These are phyloP conservation scores for Pyrenophora seminiperda DNA, from an alignment of 2,329 filamentous ascomycete genomes.

Conservation along the genomic window DNA sequence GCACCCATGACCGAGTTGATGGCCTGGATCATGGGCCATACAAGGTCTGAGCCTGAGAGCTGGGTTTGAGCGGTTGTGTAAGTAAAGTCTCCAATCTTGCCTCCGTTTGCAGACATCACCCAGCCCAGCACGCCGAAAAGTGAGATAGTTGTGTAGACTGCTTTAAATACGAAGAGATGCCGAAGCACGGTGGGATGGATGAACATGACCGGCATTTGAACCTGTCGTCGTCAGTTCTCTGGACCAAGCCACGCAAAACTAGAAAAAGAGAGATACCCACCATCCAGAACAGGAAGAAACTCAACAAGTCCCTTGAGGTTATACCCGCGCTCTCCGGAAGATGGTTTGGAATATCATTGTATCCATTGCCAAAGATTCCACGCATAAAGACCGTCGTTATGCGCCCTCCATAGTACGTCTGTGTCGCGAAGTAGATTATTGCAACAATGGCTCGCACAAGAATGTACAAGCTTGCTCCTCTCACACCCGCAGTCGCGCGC, in stretches of 20 bases:
- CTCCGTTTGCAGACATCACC: constrained; percentile 30
- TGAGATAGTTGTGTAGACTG: constrained; percentile 20
- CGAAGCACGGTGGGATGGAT: constrained; percentile 32
- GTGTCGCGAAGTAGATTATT: constrained; percentile 27
- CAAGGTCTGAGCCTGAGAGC: constrained; percentile 22
- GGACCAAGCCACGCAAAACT: background rate
- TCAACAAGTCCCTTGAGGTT: constrained; percentile 29
- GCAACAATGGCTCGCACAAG: constrained; percentile 25
- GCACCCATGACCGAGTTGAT: constrained; percentile 30
- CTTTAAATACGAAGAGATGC: constrained; percentile 28
- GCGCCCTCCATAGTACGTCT: constrained; percentile 27
- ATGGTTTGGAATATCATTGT: constrained; percentile 50
- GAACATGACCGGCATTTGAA: constrained; percentile 36
- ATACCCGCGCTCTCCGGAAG: constrained; percentile 52
- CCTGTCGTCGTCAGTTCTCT: constrained; percentile 5
- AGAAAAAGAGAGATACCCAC: constrained; percentile 1
- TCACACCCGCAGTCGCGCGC: constrained; percentile 23
- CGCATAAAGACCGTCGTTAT: constrained; percentile 30
- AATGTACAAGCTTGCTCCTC: constrained; percentile 27
- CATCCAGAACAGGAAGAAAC: constrained; percentile 34
- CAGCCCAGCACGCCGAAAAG: constrained; percentile 27
- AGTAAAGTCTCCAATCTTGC: constrained; percentile 23
- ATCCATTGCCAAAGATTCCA: constrained; percentile 25
- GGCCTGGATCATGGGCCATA: constrained; percentile 29
- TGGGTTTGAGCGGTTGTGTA: constrained; percentile 25